Percentiles rank a stretch among this genome's conserved stretches.
Evolutionary conservation across 306 rosid species (phyloP).

Genomic region (Dalbergia cochinchinensis): DNA sequence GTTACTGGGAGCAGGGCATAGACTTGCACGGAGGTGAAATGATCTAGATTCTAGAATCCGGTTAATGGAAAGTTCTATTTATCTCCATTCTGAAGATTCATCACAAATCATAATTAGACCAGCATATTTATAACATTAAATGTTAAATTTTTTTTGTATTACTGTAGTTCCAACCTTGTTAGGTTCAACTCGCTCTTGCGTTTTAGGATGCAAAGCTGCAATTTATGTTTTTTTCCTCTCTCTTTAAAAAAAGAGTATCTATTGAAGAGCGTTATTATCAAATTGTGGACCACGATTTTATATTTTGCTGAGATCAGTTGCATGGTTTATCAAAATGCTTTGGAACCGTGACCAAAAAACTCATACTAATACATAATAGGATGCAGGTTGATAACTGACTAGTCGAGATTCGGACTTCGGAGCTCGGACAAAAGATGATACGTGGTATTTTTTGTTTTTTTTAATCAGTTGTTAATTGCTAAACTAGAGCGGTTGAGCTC

Average conservation of each 20-base stretch:
- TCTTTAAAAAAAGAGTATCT: background rate
- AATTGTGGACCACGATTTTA: background rate
- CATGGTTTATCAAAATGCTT: background rate
- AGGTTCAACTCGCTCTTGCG: constrained; percentile 17
- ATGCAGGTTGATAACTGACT: background rate
- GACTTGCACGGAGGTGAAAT: constrained; percentile 76
- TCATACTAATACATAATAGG: background rate
- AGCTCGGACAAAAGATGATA: background rate
- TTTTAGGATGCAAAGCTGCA: constrained; percentile 37
- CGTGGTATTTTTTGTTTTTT: no score
- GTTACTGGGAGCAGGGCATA: constrained; percentile 90
- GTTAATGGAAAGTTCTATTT: constrained; percentile 34
- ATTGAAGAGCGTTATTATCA: background rate
- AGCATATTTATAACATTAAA: constrained; percentile 24
- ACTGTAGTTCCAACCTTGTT: constrained; percentile 18
- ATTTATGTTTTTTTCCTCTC: background rate
- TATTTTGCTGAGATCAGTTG: background rate
- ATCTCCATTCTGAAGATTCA: constrained; percentile 40
- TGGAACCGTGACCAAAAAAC: background rate
- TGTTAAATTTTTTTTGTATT: constrained; percentile 38
- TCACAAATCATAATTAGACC: constrained; percentile 42
- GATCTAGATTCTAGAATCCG: constrained; percentile 32
- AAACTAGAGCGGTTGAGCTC: constrained; percentile 15
- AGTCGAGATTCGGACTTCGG: background rate
- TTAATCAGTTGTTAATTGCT: background rate